Conservation (phyloP, 2,329 filamentous ascomycete genomes). For the Pseudogymnoascus sp. region DNA sequence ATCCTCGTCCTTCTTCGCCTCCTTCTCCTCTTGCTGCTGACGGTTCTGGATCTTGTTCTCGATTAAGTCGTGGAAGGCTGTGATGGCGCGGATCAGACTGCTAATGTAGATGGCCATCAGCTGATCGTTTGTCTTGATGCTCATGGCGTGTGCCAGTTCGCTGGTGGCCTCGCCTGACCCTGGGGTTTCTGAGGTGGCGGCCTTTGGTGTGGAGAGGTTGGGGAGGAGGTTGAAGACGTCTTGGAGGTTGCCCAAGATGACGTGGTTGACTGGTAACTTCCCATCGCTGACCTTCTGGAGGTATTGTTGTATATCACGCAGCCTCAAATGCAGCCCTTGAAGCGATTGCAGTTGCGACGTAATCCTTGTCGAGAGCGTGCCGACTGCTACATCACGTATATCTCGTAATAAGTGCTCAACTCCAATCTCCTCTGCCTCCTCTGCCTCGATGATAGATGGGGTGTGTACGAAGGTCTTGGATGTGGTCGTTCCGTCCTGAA, state of each 20-base stretch:
- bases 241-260: slow-evolving; percentile 95
- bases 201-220: slow-evolving; percentile 80
- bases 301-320: slow-evolving; percentile 92
- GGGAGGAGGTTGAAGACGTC: slow-evolving; percentile 98
- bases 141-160: slow-evolving; percentile 93
- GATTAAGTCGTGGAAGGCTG: slow-evolving; percentile 96
- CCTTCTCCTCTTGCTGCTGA: slow-evolving; percentile 93
- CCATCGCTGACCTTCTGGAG: slow-evolving; percentile 92
- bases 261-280: slow-evolving; percentile 91
- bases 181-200: slow-evolving; percentile 47
- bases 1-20: slow-evolving; percentile 61
- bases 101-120: slow-evolving; percentile 97
- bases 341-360: slow-evolving; percentile 96
- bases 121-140: slow-evolving; percentile 98
- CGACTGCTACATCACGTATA: slow-evolving; percentile 95
- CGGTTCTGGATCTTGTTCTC: slow-evolving; percentile 99
- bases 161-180: slow-evolving; percentile 51
- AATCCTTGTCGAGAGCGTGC: slow-evolving; percentile 91
- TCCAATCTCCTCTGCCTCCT: slow-evolving; percentile 97
- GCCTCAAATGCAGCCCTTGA: slow-evolving; percentile 86
- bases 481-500: slow-evolving; percentile 89
- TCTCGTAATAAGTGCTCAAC: slow-evolving; percentile 96
- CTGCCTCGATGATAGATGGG: slow-evolving; percentile 94
- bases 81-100: slow-evolving; percentile 93
- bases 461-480: slow-evolving; percentile 97